These are phyloP conservation scores for Flueggea neowawraea DNA, from an alignment of 441 rosid species.

Conservation along the genomic window DNA sequence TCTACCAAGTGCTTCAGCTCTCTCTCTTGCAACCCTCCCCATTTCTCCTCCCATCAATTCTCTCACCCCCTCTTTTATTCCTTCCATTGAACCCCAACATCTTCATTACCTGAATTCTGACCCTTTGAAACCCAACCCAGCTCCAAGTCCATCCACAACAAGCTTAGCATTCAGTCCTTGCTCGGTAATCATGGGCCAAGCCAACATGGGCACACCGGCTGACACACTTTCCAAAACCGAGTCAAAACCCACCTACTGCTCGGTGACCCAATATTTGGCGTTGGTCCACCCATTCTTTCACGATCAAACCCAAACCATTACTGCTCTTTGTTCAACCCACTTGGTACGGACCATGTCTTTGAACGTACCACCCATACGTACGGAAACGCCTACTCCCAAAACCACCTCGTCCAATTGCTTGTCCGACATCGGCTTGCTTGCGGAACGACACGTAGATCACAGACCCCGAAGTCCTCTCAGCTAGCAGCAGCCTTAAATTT, in stretches of 20 bases:
- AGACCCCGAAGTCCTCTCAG: neutral
- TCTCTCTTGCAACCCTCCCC: constrained; percentile 31
- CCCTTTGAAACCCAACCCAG: constrained; percentile 9
- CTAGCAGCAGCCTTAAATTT: constrained; percentile 22
- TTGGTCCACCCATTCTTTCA: constrained; percentile 27
- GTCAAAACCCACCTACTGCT: constrained; percentile 23
- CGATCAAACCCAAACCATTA: constrained; percentile 15
- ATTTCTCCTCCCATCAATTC: constrained; percentile 32
- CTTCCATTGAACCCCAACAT: constrained; percentile 11
- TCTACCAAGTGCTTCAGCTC: constrained; percentile 17
- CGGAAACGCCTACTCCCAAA: constrained; percentile 21
- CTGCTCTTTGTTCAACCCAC: constrained; percentile 6
- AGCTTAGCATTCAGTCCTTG: constrained; percentile 24
- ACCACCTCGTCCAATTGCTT: constrained; percentile 25
- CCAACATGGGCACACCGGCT: constrained; percentile 21
- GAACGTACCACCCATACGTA: constrained; percentile 18
- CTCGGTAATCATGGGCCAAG: constrained; percentile 24
- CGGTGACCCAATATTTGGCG: constrained; percentile 14
- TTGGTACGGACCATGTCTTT: constrained; percentile 18
- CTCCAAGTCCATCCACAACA: constrained; percentile 13
- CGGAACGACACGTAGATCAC: constrained; percentile 39
- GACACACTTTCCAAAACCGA: constrained; percentile 26
- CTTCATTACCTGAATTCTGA: constrained; percentile 20
- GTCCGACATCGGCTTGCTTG: constrained; percentile 22
- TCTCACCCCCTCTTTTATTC: constrained; percentile 23